Evolutionary conservation across 257 asterid genomes (phyloP).

Genomic region (Anisodus acutangulus): DNA sequence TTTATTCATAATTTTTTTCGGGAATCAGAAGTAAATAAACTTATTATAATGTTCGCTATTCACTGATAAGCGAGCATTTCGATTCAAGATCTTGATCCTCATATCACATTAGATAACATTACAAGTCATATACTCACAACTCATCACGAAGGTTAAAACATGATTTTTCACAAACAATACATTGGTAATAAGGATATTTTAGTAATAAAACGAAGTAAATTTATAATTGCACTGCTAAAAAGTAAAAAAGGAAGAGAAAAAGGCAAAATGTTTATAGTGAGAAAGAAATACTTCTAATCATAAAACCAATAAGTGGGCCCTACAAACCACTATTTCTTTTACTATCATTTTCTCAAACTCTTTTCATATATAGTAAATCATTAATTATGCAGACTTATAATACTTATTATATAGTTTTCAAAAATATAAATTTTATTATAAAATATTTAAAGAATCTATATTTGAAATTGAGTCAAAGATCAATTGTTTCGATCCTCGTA

Average conservation of each 20-base stretch:
- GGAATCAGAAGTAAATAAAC: neutral
- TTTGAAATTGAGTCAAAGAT: too few relatives aligned
- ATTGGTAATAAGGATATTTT: neutral
- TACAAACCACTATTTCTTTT: too few relatives aligned
- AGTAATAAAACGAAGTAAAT: neutral
- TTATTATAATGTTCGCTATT: neutral
- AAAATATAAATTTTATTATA: too few relatives aligned
- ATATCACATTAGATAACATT: neutral
- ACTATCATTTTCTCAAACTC: too few relatives aligned
- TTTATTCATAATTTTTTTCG: neutral
- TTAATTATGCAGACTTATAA: too few relatives aligned
- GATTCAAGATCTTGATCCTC: too few relatives aligned
- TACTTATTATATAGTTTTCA: too few relatives aligned
- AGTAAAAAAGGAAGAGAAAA: neutral
- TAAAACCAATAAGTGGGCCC: constrained; percentile 39
- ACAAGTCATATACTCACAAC: neutral
- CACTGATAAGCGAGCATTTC: neutral
- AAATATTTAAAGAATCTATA: too few relatives aligned
- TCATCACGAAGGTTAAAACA: neutral
- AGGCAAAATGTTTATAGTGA: too few relatives aligned
- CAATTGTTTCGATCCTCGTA: too few relatives aligned
- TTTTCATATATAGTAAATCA: too few relatives aligned
- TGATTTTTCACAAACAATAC: neutral
- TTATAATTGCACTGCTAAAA: neutral
- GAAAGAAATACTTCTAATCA: too few relatives aligned